A percentile compares a stretch with the other conserved stretches of the same genome.
phyloP scores from a whole-genome alignment of 2,329 filamentous ascomycete genomes.

The Xylaria sp. region DNA sequence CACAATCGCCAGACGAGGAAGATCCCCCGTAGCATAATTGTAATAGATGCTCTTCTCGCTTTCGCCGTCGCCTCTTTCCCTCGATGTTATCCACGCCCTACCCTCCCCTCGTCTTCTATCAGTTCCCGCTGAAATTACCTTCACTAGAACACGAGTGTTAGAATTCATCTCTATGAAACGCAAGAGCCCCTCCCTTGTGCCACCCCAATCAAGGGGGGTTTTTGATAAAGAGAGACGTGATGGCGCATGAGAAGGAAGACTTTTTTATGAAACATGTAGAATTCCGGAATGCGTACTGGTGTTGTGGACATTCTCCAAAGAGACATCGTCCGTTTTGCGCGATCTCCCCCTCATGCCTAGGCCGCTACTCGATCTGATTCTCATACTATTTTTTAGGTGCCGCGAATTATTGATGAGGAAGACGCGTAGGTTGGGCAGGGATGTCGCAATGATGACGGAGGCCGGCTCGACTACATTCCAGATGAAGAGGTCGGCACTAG shows the following conservation, averaged over 20 bases:
- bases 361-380: background rate
- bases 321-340: slow-evolving; percentile 4
- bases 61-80: background rate
- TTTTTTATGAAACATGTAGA: background rate
- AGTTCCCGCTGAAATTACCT: slow-evolving; percentile 14
- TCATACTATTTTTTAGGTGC: slow-evolving; percentile 12
- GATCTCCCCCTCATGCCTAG: background rate
- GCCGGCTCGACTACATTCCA: slow-evolving; percentile 25
- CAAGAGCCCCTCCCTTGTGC: background rate
- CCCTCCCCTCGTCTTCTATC: slow-evolving; percentile 7
- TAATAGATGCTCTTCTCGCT: slow-evolving; percentile 20
- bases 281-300: background rate
- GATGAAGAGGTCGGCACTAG: slow-evolving; percentile 15
- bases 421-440: slow-evolving; percentile 25
- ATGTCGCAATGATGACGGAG: slow-evolving; percentile 24
- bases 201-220: too few relatives aligned
- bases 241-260: background rate
- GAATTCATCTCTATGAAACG: background rate
- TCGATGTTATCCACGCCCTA: slow-evolving; percentile 17
- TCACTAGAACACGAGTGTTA: background rate
- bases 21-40: background rate
- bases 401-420: slow-evolving; percentile 15
- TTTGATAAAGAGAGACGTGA: background rate
- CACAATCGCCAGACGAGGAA: slow-evolving; percentile 5
- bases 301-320: slow-evolving; percentile 16